Evolutionary conservation across 805 yeast species (phyloP), one percentile per base, ranked within the genome.

Genomic region (Saturnispora gosingensis): DNA sequence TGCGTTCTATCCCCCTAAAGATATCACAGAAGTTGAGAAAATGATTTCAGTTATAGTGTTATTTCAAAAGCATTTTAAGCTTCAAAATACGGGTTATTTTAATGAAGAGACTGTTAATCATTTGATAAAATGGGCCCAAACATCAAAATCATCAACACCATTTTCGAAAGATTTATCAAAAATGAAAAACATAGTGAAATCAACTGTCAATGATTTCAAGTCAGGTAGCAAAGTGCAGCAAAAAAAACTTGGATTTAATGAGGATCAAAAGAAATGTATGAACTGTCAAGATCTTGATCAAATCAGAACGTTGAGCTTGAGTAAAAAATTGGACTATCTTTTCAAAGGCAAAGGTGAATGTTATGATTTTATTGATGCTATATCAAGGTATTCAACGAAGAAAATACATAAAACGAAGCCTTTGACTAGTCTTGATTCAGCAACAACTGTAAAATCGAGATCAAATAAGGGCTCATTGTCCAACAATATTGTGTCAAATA

Each of bases 1-100:
- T 67, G 28, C 25, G 4, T 56, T 56, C 20, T 86, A 73, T 59
- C 84, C 73, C 53, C 93, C 81, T 16, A 85, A 88, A 61, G 98
- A 93, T 62, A 91, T 96, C 0, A 82, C 85, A 61, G 91, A 86
- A 54, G 81, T 80, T 48, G 84, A 82, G 49, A 76, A 75, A 46
- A 85, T 91, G 59, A 75, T 81, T 67, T 65, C 75, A 2, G 78
- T 88, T 6, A 75, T 93, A 25, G 79, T 80, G 2, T 83, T 80
- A 53, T 91, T 90, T 64, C 97, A 93, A 65, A 86, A 81, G 61
- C 56, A 59, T 7, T 40, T 38, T 24, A 53, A 52, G 45, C 15
- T 56, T 4, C 55, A 59, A 39, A 11, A 43, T 18, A 52, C 54
- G 5, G 50, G 58, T 3, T 61, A 58, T 9, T 56, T 57, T 39